These are phyloP conservation scores for Dalbergia oliveri DNA, from an alignment of 306 rosid genomes.

Conservation along the genomic window DNA sequence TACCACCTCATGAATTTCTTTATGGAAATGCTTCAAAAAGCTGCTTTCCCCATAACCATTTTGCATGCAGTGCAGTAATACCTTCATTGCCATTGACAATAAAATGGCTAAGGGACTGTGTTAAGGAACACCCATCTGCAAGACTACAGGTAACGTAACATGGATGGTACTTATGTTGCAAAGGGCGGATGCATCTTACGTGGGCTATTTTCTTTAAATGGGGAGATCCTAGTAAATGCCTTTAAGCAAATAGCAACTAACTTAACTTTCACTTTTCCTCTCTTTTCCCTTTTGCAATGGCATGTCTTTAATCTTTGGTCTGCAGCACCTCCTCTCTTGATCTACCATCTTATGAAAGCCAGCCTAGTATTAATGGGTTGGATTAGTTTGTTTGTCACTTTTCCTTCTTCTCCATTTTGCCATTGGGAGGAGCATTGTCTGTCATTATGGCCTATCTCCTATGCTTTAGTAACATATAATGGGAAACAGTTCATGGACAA, in stretches of 20 bases:
- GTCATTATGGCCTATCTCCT: too few species aligned
- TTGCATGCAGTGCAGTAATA: conserved; percentile 67
- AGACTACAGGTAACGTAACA: conserved; percentile 57
- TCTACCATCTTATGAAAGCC: conserved; percentile 10
- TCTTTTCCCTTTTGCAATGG: conserved; percentile 1
- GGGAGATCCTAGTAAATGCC: conserved; percentile 12
- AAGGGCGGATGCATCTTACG: not conserved
- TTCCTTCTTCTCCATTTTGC: not conserved
- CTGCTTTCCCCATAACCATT: conserved; percentile 39
- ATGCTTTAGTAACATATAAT: too few species aligned
- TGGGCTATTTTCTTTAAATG: not conserved
- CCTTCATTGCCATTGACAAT: conserved; percentile 80
- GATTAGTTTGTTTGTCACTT: conserved; percentile 1
- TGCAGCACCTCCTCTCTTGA: not conserved
- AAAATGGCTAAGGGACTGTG: conserved; percentile 76
- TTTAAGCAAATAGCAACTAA: conserved; percentile 15
- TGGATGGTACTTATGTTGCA: conserved; percentile 23
- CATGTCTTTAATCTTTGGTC: not conserved
- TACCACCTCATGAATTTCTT: conserved; percentile 60
- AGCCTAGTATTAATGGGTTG: conserved; percentile 7
- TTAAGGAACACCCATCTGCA: conserved; percentile 66
- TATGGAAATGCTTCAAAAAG: conserved; percentile 54
- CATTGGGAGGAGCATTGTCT: not conserved
- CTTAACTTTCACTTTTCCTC: too few species aligned
- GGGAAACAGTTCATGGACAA: too few species aligned